phyloP scores from a whole-genome alignment of 108 stramenopile species.

The Fragilariopsis cylindrus region DNA sequence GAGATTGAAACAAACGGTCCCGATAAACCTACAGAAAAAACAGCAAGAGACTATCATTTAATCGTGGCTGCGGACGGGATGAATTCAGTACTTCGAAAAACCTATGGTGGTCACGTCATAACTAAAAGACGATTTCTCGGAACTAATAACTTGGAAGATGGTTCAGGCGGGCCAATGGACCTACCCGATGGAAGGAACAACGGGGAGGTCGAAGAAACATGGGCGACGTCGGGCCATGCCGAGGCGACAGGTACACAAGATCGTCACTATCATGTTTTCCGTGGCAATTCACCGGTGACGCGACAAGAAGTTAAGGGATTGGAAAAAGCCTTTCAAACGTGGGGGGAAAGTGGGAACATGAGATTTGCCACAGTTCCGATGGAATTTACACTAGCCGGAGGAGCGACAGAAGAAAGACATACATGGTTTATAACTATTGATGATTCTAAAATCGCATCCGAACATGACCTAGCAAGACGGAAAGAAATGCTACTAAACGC shows the following conservation, averaged over 20 bases:
- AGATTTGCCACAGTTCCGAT: constrained; percentile 87
- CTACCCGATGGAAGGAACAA: not conserved
- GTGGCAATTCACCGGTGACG: constrained; percentile 74
- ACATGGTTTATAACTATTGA: constrained; percentile 90
- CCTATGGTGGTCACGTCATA: constrained; percentile 60
- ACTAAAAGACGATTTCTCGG: constrained; percentile 14
- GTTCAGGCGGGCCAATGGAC: constrained; percentile 12
- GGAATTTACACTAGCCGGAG: constrained; percentile 28
- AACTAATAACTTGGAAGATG: constrained; percentile 23
- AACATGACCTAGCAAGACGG: constrained; percentile 49
- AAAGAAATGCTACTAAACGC: constrained; percentile 58
- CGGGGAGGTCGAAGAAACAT: constrained; percentile 28
- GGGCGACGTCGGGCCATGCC: constrained; percentile 56
- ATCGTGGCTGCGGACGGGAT: constrained; percentile 86
- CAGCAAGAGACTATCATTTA: constrained; percentile 72
- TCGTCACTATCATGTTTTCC: constrained; percentile 80
- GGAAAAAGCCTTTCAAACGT: constrained; percentile 78
- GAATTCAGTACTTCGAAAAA: constrained; percentile 62
- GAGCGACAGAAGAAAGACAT: constrained; percentile 39
- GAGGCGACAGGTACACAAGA: constrained; percentile 67
- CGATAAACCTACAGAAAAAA: constrained; percentile 6
- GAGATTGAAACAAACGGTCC: constrained; percentile 17
- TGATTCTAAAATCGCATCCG: constrained; percentile 46
- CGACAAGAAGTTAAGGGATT: constrained; percentile 43
- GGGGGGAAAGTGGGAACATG: constrained; percentile 77